These are phyloP conservation scores for Cladosporium cucumerinum DNA, from an alignment of 2,329 filamentous ascomycete genomes.

Conservation along the genomic window DNA sequence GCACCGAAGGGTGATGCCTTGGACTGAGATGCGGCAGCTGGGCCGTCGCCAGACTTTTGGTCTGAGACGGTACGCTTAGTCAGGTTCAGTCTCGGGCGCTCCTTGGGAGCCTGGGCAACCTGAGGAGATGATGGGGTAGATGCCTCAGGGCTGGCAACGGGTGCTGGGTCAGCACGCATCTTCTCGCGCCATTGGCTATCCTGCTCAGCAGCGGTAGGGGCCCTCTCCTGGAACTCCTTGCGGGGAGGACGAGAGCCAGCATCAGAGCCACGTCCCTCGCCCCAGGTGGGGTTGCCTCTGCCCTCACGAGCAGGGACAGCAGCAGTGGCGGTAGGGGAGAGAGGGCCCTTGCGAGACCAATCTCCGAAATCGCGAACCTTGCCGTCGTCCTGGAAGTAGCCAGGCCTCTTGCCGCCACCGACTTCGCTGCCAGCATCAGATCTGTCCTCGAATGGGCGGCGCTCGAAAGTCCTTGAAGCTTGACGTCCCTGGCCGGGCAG, in stretches of 20 bases:
- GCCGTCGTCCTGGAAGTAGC: conserved; percentile 65
- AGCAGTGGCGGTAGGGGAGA: conserved; percentile 63
- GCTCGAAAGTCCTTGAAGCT: conserved; percentile 45
- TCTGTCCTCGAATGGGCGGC: conserved; percentile 36
- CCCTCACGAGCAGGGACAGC: conserved; percentile 50
- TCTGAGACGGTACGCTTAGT: conserved; percentile 89
- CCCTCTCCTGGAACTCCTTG: conserved; percentile 68
- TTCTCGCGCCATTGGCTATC: conserved; percentile 89
- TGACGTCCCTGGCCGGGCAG: conserved; percentile 52
- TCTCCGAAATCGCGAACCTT: conserved; percentile 78
- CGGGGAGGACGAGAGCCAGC: conserved; percentile 77
- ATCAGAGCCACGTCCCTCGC: conserved; percentile 58
- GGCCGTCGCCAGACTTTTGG: conserved; percentile 48
- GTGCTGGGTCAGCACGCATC: conserved; percentile 81
- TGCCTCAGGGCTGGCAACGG: conserved; percentile 66
- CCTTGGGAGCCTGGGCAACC: conserved; percentile 54
- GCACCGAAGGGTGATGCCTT: conserved; percentile 94
- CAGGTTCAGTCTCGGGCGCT: conserved; percentile 80
- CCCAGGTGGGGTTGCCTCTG: conserved; percentile 73
- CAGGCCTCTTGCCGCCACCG: conserved; percentile 57
- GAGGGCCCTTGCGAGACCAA: conserved; percentile 92
- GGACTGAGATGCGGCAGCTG: conserved; percentile 51
- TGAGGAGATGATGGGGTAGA: conserved; percentile 74
- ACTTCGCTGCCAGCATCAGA: conserved; percentile 53
- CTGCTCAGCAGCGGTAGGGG: conserved; percentile 81